Evolutionary conservation across 1,284 basidiomycete species (phyloP), one percentile per base, ranked within the genome.

Genomic region (Ustilago nuda): DNA sequence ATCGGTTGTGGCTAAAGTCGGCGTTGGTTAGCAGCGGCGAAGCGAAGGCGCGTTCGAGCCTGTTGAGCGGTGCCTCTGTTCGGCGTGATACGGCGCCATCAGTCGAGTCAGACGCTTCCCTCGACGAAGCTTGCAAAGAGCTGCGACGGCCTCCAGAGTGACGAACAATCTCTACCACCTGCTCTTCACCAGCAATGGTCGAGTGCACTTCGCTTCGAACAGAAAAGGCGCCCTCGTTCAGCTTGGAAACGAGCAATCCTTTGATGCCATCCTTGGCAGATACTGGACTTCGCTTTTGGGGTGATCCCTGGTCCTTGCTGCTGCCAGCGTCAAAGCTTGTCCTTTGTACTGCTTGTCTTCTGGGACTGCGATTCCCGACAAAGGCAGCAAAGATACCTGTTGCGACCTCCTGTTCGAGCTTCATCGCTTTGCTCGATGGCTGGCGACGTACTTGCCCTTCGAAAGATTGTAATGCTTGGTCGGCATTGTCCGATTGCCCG

Each of bases 311-410:
- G 23, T 46, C 45, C 2, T 8, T 32, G 17, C 17, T 15, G 33
- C 27, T 53, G 8, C 50, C 23, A 4, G 37, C 56, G 51, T 67
- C 67, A 13, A 54, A 56, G 35, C 54, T 67, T 2, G 56, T 35
- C 37, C 58, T n/a, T 12, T 68, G 69, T 33, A 55, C 50, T 32
- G 61, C 50, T 27, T 67, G 73, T 19, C 73, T 41, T 45, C 57
- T 32, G 8, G 73, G 73, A 43, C 73, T 72, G 36, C 68, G 64
- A n/a, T 76, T 76, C 58, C 73, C 73, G 2, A 76, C 73, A 27
- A 76, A 76, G 5, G 57, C 63, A 27, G 73, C 73, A 57, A 76
- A 76, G 19, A 68, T 70, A n/a, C 73, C 68, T 15, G 53, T 59
- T 3, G 68, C 53, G 2, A 76, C 73, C 48, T 76, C 73, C 36